Conservation (phyloP, 1,139 yeast genomes). For the Hyphopichia fennica region DNA sequence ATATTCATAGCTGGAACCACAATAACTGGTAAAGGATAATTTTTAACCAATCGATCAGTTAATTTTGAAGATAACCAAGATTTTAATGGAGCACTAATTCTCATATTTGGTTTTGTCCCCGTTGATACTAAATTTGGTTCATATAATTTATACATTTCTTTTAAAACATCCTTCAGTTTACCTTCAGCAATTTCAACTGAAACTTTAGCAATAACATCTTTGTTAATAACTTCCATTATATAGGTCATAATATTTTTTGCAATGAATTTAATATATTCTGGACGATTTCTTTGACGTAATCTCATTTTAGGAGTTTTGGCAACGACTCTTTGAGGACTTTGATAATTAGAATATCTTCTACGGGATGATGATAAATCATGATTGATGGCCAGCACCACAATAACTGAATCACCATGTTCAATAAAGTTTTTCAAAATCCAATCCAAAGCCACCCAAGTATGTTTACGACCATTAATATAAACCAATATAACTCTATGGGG, state of each 20-base stretch:
- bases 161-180: slow-evolving; percentile 52
- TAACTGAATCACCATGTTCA: slow-evolving; percentile 63
- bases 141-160: slow-evolving; percentile 62
- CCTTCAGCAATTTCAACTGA: slow-evolving; percentile 68
- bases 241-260: slow-evolving; percentile 48
- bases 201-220: slow-evolving; percentile 51
- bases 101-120: slow-evolving; percentile 52
- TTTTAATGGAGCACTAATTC: slow-evolving; percentile 52
- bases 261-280: slow-evolving; percentile 34
- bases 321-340: slow-evolving; percentile 7
- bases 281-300: slow-evolving; percentile 31
- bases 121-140: slow-evolving; percentile 65
- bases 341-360: not conserved
- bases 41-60: slow-evolving; percentile 62
- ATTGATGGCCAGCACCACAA: slow-evolving; percentile 50
- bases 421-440: slow-evolving; percentile 56
- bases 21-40: slow-evolving; percentile 67
- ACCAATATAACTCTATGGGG: slow-evolving; percentile 59
- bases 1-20: slow-evolving; percentile 68
- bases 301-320: slow-evolving; percentile 35
- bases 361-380: slow-evolving; percentile 2
- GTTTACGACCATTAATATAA: slow-evolving; percentile 67
- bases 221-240: slow-evolving; percentile 46
- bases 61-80: slow-evolving; percentile 64
- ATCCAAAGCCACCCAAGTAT: slow-evolving; percentile 80